Base-by-base conservation (phyloP, 2,329 filamentous ascomycete genomes). In the Neophaeococcomyces aloes region DNA sequence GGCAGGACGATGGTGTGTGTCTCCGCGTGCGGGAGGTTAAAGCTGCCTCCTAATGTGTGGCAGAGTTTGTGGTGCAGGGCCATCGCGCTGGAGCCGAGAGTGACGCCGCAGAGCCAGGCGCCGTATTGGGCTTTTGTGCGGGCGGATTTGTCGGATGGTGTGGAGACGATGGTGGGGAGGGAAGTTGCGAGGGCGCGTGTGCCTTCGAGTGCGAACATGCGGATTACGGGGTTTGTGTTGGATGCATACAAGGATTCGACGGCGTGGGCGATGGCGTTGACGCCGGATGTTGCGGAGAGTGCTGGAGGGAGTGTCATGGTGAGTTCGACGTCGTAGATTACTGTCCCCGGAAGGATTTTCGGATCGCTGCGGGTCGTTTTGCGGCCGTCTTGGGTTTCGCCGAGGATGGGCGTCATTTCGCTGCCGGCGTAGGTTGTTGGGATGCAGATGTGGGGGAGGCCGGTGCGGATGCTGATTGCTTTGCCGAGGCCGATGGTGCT, bases 11-110 rank as follows among this genome's bases (percentile, higher is more conserved):
- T 71, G 0, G 76, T 76, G 53, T 82, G 79, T 0, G 77, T 81
- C 57, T 81, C 76, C 1, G 78, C 75, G 48, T 83, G 78, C 0
- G 78, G 76, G 5, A 83, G 66, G 48, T 74, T 71, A 58, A 81
- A 79, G 52, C 67, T 73, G 6, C 78, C 79, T 18, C 78, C 78
- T 1, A 81, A 64, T 0, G 74, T 75, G 55, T 82, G 78, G 61
- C 77, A 81, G 2, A 83, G 68, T 57, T 82, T 83, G 60, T 82
- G 78, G 55, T 82, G 79, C 11, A 82, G 67, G 2, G 75, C 70
- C 75, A 81, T 81, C 42, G 70, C 70, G 2, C 76, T 73, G 46
- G 64, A 71, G 4, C 76, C 77, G 1, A 81, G 65, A 52, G 74
- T 78, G 18, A 66, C 70, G 25, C 76, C 76, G 52, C 76, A 81